Base-by-base conservation (phyloP, 2,329 filamentous ascomycete genomes). In the Alternaria arbusti region DNA sequence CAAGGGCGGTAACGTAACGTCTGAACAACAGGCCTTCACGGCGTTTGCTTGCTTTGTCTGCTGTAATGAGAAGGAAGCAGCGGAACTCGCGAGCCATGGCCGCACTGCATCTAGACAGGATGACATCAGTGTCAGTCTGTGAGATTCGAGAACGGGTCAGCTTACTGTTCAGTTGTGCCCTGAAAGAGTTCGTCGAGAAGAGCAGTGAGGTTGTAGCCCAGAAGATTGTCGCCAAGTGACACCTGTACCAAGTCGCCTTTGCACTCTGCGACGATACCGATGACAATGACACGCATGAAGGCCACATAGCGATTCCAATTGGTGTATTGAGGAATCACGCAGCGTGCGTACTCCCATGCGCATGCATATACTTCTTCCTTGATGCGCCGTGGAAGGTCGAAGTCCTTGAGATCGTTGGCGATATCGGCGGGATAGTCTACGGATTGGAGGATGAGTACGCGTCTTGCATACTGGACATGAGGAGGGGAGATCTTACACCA, bases 1-100 rank as follows among this genome's bases (percentile, higher is more conserved):
- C 70, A 3, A 80, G 68, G 2, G 66, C 69, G 30, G 70, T 65
- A 13, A 72, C 68, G 55, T 80, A 79, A 30, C 72, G 70, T 2
- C 63, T 65, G 65, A 79, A 79, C 9, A 77, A 62, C 45, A 73
- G 28, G 11, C 58, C 63, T 11, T 59, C 23, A 5, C 52, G 54
- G 26, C 63, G 56, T 8, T 62, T 54, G 25, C 66, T 70, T 13
- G 66, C 46, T 49, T 72, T 71, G 59, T 71, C 66, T 12, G 52
- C 57, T 6, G 67, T 65, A 0, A 70, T 61, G 10, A 64, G 47
- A 25, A 72, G 26, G 47, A 69, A 70, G 11, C 63, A 64, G 47
- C 55, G 65, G 49, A 57, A 72, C 23, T 72, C 68, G 7, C 64
- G 61, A 3, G 63, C 55, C 68, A 72, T 68, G 32, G 46, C 44